phyloP scores from a whole-genome alignment of 2,329 filamentous ascomycete genomes.

The Alternaria angustiovoidea region DNA sequence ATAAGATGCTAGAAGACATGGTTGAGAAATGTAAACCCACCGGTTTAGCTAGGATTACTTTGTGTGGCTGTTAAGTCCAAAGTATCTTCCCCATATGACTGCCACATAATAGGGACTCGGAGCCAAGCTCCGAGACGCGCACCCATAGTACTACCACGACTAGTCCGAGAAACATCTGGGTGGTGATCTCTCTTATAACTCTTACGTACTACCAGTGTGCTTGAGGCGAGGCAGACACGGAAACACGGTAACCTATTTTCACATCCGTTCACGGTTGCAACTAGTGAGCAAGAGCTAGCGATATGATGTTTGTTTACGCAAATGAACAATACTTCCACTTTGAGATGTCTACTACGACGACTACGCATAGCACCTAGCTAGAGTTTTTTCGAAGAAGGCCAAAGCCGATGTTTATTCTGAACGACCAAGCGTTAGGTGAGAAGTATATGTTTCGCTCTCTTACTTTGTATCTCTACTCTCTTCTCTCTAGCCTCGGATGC shows the following conservation, averaged over 20 bases:
- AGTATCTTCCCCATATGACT: neutral
- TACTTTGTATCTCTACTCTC: neutral
- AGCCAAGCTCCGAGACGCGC: neutral
- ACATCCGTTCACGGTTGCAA: neutral
- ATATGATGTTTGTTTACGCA: neutral
- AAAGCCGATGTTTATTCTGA: neutral
- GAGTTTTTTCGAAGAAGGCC: neutral
- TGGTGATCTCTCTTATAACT: neutral
- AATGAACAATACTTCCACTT: neutral
- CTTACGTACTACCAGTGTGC: neutral
- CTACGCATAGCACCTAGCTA: neutral
- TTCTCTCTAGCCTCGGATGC: neutral
- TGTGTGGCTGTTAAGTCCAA: neutral
- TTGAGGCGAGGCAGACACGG: neutral
- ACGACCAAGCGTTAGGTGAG: neutral
- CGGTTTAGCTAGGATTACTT: neutral
- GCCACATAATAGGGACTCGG: neutral
- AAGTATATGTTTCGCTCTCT: neutral
- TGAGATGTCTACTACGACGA: neutral
- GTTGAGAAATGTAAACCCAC: neutral
- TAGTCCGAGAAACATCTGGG: neutral
- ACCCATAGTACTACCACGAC: neutral
- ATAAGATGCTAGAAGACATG: neutral
- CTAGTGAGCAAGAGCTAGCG: neutral
- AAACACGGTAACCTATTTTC: neutral